phyloP scores from a whole-genome alignment of 495 filamentous ascomycete genomes.

The Lasiosphaeris hirsuta region DNA sequence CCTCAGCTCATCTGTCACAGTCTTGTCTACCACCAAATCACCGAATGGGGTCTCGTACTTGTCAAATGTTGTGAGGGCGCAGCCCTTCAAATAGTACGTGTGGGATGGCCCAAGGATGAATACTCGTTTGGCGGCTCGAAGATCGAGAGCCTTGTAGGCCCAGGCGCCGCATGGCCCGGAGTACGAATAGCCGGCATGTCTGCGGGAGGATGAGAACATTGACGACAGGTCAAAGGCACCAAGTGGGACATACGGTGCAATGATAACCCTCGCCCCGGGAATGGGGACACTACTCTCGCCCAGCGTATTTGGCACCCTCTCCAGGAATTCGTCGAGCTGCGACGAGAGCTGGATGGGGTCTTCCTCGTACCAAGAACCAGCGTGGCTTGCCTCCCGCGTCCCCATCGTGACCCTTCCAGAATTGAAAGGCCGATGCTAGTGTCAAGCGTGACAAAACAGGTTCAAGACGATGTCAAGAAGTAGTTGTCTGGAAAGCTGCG shows the following conservation, averaged over 20 bases:
- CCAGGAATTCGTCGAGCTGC: constrained; percentile 80
- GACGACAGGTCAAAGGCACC: constrained; percentile 3
- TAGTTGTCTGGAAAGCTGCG: too few relatives aligned
- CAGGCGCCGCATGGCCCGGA: constrained; percentile 91
- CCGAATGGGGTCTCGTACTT: constrained; percentile 86
- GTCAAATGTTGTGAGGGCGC: constrained; percentile 70
- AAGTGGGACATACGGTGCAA: constrained; percentile 76
- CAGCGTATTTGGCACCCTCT: constrained; percentile 62
- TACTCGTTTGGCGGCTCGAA: constrained; percentile 76
- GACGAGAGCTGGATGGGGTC: constrained; percentile 53
- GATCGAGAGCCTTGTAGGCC: constrained; percentile 88
- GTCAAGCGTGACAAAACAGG: too few relatives aligned
- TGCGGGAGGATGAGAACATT: constrained; percentile 31
- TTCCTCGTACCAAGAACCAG: constrained; percentile 73
- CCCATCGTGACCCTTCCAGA: constrained; percentile 13
- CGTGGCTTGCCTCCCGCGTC: constrained; percentile 63
- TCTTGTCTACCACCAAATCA: constrained; percentile 67
- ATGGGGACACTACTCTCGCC: constrained; percentile 63
- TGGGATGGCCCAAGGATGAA: constrained; percentile 96
- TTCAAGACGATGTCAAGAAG: too few relatives aligned
- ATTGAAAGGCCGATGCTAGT: background rate
- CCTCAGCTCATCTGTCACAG: constrained; percentile 60
- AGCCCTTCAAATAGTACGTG: constrained; percentile 72
- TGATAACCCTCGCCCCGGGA: constrained; percentile 78
- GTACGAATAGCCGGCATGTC: constrained; percentile 94